Percentiles rank a stretch among this genome's conserved stretches.
These are phyloP conservation scores for Boletus patriciae DNA, from an alignment of 768 basidiomycete genomes.

Conservation along the genomic window DNA sequence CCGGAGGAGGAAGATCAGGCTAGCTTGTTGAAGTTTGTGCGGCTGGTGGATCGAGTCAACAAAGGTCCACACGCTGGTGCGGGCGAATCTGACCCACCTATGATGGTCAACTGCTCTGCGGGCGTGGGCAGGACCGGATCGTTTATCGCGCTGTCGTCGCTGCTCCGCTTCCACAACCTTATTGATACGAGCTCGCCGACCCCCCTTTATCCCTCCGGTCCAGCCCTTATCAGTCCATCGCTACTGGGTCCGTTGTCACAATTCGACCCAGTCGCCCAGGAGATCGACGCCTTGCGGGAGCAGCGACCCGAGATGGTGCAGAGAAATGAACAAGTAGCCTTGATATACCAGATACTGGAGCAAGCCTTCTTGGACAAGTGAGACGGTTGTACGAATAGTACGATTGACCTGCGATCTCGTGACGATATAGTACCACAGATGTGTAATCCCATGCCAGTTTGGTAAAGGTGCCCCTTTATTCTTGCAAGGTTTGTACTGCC, in stretches of 20 bases:
- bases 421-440: no score
- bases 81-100: conserved; percentile 64
- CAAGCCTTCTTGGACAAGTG: conserved; percentile 24
- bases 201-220: conserved; percentile 25
- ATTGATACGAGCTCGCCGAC: conserved; percentile 32
- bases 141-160: conserved; percentile 77
- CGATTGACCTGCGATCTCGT: background rate
- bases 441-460: no score
- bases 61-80: conserved; percentile 37
- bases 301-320: conserved; percentile 85
- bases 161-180: conserved; percentile 63
- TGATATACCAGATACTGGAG: conserved; percentile 63
- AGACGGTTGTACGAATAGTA: background rate
- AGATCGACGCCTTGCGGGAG: conserved; percentile 77
- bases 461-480: no score
- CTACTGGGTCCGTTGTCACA: conserved; percentile 60
- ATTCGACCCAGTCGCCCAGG: conserved; percentile 58
- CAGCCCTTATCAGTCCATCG: conserved; percentile 40
- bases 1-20: conserved; percentile 58
- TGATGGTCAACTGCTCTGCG: conserved; percentile 83
- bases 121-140: conserved; percentile 87
- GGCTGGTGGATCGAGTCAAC: conserved; percentile 64
- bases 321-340: conserved; percentile 57
- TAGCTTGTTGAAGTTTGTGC: conserved; percentile 61
- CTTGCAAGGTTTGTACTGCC: no score